Evolutionary conservation across 1,139 yeast species (phyloP), one percentile per base, ranked within the genome.

Genomic region (Candida sanyaensis): DNA sequence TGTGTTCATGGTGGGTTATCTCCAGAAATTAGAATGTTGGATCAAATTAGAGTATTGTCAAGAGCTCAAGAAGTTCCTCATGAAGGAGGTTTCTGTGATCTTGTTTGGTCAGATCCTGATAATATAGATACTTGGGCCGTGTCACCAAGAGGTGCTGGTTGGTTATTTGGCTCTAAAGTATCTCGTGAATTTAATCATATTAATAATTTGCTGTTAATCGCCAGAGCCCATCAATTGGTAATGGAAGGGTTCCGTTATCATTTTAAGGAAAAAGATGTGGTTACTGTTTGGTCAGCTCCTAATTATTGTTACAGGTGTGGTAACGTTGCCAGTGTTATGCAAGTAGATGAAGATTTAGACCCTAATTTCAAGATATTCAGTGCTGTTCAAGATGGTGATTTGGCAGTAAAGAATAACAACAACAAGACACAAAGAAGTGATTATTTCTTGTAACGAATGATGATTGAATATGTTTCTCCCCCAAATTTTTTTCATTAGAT

Each of bases 21-120:
- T n/a, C 99, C 99, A 5, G 98, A 93, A 68, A 90, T 93, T 50
- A 83, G 98, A 64, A 92, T 93, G 90, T 78, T 93, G 56, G 99
- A 93, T 65, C 98, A 93, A 69, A 92, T 93, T 51, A 78, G 99
- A 58, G 97, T 92, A 13, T 76, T 93, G 50, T 88, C 96, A 47
- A 80, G 99, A 61, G 98, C 98, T n/a, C 98, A 93, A 69, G 99
- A 93, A 68, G 97, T 93, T 46, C 99, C 99, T 1, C 99, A 93
- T 66, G 99, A 93, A 69, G 99, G 99, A 54, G 97, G 98, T 3
- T 93, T 93, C 68, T 93, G 98, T 63, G 99, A 93, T 66, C 78
- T 93, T 58, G 91, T 93, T 33, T 93, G 99, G 99, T 86, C 96
- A 27, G 99, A 93, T 63, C 99, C 99, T 3, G 99, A 93, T 64